phyloP scores from a whole-genome alignment of 164 flowering plant genomes.

The Magnolia kwangsiensis region DNA sequence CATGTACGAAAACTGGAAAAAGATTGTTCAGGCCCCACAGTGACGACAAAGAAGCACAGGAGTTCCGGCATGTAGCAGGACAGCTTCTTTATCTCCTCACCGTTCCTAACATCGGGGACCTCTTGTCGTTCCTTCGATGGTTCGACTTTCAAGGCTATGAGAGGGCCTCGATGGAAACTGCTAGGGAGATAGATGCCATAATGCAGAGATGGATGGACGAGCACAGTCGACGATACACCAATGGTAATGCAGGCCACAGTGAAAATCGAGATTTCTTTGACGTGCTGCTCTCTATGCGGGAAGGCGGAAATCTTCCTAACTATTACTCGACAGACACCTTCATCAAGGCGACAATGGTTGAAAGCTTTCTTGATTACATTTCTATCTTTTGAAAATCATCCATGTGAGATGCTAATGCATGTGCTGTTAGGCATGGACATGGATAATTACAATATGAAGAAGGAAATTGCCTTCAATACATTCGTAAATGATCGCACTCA shows the following conservation, averaged over 20 bases:
- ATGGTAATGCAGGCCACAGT: too few species aligned
- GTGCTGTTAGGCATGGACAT: too few species aligned
- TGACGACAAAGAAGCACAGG: background rate
- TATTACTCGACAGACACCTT: background rate
- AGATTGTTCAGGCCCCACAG: background rate
- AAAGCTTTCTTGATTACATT: background rate
- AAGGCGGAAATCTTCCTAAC: background rate
- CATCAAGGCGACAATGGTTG: constrained; percentile 6
- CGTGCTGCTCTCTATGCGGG: background rate
- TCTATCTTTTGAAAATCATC: too few species aligned
- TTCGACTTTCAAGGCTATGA: constrained; percentile 2
- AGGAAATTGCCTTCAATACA: too few species aligned
- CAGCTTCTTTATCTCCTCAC: background rate
- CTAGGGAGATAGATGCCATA: constrained; percentile 1
- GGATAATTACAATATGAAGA: too few species aligned
- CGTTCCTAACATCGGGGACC: background rate
- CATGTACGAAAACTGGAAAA: background rate
- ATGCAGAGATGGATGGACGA: constrained; percentile 8
- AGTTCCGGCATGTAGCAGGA: background rate
- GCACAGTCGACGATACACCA: background rate
- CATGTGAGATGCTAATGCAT: too few species aligned
- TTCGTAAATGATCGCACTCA: too few species aligned
- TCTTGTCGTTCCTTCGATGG: constrained; percentile 3
- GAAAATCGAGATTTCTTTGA: constrained; percentile 4
- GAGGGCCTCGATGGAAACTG: background rate